Evolutionary conservation across 1,284 basidiomycete genomes (phyloP), one percentile per base, ranked within the genome.

Genomic region (Neotropicomus parvogracilis): DNA sequence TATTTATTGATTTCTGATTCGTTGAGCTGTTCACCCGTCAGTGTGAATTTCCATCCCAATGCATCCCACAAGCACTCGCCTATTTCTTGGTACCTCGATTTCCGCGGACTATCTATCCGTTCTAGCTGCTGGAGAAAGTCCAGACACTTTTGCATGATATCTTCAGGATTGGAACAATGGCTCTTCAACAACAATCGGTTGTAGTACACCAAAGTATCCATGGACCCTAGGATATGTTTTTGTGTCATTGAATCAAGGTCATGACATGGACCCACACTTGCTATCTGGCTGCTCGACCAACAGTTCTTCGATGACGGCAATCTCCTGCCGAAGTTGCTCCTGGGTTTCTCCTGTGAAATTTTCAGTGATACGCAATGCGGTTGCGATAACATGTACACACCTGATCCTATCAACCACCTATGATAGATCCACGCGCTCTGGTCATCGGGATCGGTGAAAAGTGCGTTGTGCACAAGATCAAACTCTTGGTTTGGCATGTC

Each of bases 371-470:
- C 6, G 16, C 8, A 24, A 14, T 13, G 10, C 34, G 21, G 16
- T 11, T 13, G 9, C 19, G 21, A 41, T 19, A 17, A 28, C 19
- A 9, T 56, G 74, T 55, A 40, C 50, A 28, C 58, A 86, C 91
- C 83, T 49, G 77, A 65, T 20, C 90, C 91, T 41, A 98, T 77
- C 0, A 99, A 78, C 95, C 95, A 99, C 14, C 92, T 81, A 63
- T 99, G 97, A 66, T 99, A 99, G 47, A 98, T 83, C 97, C 97
- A 99, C 0, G 92, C 92, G 52, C 91, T 94, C 67, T 97, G 94
- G 67, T 99, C 97, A 40, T 83, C 81, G 1, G 97, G 97, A 64
- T 98, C 95, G 0, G 95, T 97, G 71, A 93, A 99, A 71, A 99
- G 81, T 0, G 95, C 97, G 62, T 97, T 93, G 55, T 86, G 81